A percentile compares a stretch with the other conserved stretches of the same genome.
Conservation (phyloP, 345 rosid genomes). For the Erodium maritimum region DNA sequence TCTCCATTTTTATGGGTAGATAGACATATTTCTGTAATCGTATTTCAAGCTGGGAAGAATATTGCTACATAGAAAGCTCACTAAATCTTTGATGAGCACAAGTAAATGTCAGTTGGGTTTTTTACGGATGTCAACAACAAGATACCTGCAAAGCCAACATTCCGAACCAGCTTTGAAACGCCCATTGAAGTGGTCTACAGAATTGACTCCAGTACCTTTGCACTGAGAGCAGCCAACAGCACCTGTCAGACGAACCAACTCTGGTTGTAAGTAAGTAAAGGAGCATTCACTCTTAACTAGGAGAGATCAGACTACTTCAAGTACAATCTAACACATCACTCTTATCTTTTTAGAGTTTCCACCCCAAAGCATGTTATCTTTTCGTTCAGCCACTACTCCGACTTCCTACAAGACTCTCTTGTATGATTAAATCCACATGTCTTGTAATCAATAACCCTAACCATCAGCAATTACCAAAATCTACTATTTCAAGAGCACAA, state of each 20-base stretch:
- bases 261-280: too few relatives aligned
- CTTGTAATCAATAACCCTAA: not conserved
- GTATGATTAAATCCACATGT: too few relatives aligned
- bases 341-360: not conserved
- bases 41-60: too few relatives aligned
- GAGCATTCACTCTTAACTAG: not conserved
- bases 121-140: too few relatives aligned
- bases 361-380: not conserved
- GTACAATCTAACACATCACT: not conserved
- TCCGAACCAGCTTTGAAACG: conserved; percentile 40
- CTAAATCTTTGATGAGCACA: not conserved
- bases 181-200: conserved; percentile 41
- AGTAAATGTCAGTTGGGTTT: too few relatives aligned
- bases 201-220: conserved; percentile 46
- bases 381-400: not conserved
- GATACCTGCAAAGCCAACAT: conserved; percentile 61
- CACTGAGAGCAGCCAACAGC: conserved; percentile 49
- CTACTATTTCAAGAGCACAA: not conserved
- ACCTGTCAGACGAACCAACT: conserved; percentile 15
- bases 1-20: too few relatives aligned
- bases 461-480: not conserved
- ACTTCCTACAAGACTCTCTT: not conserved
- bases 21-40: too few relatives aligned
- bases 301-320: not conserved
- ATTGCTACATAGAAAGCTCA: not conserved